Conservation (phyloP, 352 stramenopile genomes). For the Paralagenidium karlingii region DNA sequence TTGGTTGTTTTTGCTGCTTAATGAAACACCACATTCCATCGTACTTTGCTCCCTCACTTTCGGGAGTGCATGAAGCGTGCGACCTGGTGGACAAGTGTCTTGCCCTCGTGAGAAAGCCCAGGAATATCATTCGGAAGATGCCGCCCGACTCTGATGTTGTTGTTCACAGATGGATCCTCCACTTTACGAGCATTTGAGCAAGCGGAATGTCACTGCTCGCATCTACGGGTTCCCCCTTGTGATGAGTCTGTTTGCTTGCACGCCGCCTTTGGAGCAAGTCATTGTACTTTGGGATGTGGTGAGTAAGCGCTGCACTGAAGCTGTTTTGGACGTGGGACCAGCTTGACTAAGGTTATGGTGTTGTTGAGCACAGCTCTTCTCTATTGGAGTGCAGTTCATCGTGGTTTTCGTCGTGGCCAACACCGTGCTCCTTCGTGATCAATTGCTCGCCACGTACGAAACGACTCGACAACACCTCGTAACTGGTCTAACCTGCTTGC, state of each 20-base stretch:
- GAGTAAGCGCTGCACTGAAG: constrained; percentile 2
- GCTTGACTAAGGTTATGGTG: neutral
- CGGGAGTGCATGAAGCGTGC: constrained; percentile 70
- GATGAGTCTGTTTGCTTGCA: constrained; percentile 84
- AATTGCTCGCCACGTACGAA: too few relatives aligned
- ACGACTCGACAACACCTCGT: too few relatives aligned
- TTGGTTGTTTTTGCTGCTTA: constrained; percentile 82
- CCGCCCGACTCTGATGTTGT: neutral
- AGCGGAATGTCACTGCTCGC: constrained; percentile 54
- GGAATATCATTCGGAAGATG: neutral
- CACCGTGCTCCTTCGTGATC: constrained; percentile 76
- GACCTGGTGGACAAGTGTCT: constrained; percentile 74
- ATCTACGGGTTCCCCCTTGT: constrained; percentile 85
- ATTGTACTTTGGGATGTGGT: constrained; percentile 87
- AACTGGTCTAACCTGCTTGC: too few relatives aligned
- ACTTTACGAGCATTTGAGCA: constrained; percentile 66
- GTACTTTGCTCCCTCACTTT: constrained; percentile 82
- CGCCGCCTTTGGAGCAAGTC: constrained; percentile 77
- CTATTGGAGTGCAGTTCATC: constrained; percentile 85
- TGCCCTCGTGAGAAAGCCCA: constrained; percentile 25
- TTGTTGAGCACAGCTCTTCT: constrained; percentile 53
- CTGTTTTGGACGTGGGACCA: constrained; percentile 1
- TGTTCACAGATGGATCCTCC: constrained; percentile 54
- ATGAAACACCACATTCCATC: constrained; percentile 81
- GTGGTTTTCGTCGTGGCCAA: constrained; percentile 82